These are phyloP conservation scores for Dothiorella sarmentorum DNA, from an alignment of 2,329 filamentous ascomycete species.

Conservation along the genomic window DNA sequence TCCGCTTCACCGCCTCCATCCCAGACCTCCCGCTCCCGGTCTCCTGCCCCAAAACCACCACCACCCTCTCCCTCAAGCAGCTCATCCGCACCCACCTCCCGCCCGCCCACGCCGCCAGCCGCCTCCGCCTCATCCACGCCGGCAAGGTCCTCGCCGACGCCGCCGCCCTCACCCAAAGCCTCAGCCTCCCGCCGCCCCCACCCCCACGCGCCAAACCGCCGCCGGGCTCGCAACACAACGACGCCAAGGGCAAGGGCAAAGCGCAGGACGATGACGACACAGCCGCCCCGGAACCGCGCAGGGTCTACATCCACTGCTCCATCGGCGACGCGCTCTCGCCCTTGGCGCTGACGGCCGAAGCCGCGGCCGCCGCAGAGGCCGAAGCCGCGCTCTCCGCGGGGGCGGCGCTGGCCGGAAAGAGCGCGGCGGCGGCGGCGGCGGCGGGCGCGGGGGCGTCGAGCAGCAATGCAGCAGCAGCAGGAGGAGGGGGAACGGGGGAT, in stretches of 20 bases:
- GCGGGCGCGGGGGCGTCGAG: conserved; percentile 20
- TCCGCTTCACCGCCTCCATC: conserved; percentile 84
- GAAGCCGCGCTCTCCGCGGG: conserved; percentile 24
- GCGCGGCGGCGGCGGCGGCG: conserved; percentile 11
- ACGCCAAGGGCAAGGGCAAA: conserved; percentile 61
- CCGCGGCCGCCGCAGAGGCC: conserved; percentile 40
- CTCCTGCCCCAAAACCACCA: conserved; percentile 62
- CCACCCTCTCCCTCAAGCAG: conserved; percentile 75
- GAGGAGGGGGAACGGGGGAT: too few relatives aligned
- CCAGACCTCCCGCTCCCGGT: conserved; percentile 81
- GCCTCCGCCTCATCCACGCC: conserved; percentile 84
- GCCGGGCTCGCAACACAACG: conserved; percentile 19
- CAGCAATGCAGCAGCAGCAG: conserved; percentile 26
- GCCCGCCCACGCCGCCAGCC: conserved; percentile 58
- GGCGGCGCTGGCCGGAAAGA: background rate
- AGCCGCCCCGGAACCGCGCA: conserved; percentile 33
- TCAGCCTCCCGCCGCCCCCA: conserved; percentile 61
- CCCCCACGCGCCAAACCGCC: conserved; percentile 39
- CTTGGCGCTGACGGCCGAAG: conserved; percentile 68
- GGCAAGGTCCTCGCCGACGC: conserved; percentile 80
- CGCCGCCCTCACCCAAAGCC: conserved; percentile 62
- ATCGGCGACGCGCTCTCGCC: conserved; percentile 70
- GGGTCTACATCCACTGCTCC: conserved; percentile 92
- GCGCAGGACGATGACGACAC: conserved; percentile 46
- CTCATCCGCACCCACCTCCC: conserved; percentile 72